Base-by-base conservation (phyloP, 2,329 filamentous ascomycete genomes). In the Pyrenophora graminea region DNA sequence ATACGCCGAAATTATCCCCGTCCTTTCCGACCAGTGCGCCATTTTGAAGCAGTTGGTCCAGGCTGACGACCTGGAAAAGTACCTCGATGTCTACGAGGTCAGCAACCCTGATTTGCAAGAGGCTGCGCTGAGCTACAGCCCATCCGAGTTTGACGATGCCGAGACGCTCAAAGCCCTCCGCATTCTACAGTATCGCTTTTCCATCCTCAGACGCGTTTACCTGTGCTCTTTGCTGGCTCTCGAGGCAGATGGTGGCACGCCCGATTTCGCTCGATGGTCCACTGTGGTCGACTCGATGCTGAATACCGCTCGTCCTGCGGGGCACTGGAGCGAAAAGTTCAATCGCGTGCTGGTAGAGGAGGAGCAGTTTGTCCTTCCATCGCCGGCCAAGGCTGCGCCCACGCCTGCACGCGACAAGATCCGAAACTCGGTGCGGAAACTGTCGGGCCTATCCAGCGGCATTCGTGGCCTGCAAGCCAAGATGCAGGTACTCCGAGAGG, bases 391-490 rank as follows among this genome's bases (percentile, higher is more conserved):
- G 84, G 83, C 67, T 66, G 79, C 43, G 82, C 82, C 44, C 65
- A 87, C 88, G 2, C 89, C 91, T 2, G 83, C 84, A n/a, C 87
- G 87, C 45, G 91, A 97, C 67, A 85, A 90, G 53, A 87, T 93
- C 79, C 88, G 92, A 49, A 87, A 88, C 47, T 93, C 96, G 70
- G 83, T 97, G 51, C 87, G 91, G 53, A 93, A 96, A 69, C 84
- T 99, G 36, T 91, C 90, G 66, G 89, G 89, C 1, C 80, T 99
- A 30, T 96, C 91, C 0, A 90, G 91, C 48, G 92, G 91, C 13
- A 96, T 97, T 55, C 87, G 92, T 23, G 90, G 90, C 9, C 80
- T 99, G 41, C 93, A 97, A 74, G 94, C 94, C 31, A 99, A 97
- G 73, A 85, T 99, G 77, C 91, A 95, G 53, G 80, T 99, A 6